Conservation (phyloP, 1,139 yeast genomes). For the Candida sp. region DNA sequence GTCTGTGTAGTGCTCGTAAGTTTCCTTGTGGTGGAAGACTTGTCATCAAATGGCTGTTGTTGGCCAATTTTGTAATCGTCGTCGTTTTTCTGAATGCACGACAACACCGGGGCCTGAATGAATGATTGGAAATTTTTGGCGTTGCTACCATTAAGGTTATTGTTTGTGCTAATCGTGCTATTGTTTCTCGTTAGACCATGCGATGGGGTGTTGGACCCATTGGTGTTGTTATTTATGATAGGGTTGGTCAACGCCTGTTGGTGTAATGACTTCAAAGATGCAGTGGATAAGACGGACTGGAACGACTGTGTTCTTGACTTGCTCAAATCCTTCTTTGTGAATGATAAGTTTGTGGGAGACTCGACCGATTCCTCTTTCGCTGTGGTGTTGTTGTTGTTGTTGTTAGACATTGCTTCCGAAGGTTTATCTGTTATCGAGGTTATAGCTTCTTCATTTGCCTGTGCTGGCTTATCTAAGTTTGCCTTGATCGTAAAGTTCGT, state of each 20-base stretch:
- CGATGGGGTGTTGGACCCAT: conserved; percentile 15
- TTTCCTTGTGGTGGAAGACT: conserved; percentile 7
- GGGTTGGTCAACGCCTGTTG: conserved; percentile 25
- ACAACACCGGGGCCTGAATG: conserved; percentile 53
- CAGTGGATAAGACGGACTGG: conserved; percentile 66
- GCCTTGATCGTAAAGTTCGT: conserved; percentile 2
- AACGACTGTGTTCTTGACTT: conserved; percentile 62
- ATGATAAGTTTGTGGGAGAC: conserved; percentile 33
- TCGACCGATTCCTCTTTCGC: not conserved
- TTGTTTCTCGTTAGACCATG: conserved; percentile 23
- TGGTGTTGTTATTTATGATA: not conserved
- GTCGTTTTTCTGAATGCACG: conserved; percentile 36
- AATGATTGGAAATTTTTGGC: conserved; percentile 49
- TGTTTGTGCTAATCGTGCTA: conserved; percentile 22
- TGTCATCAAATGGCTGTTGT: conserved; percentile 44
- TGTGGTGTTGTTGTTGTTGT: too few species aligned
- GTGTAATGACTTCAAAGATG: conserved; percentile 54
- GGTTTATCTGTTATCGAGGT: conserved; percentile 1
- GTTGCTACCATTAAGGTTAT: conserved; percentile 16
- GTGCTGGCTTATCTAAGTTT: not conserved
- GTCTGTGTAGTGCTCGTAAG: conserved; percentile 4
- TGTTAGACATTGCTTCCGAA: too few species aligned
- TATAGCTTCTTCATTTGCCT: not conserved
- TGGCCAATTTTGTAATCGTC: conserved; percentile 46
- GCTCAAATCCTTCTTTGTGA: conserved; percentile 57